Base-by-base conservation (phyloP, 2,329 filamentous ascomycete species). In the Clarireedia paspali region DNA sequence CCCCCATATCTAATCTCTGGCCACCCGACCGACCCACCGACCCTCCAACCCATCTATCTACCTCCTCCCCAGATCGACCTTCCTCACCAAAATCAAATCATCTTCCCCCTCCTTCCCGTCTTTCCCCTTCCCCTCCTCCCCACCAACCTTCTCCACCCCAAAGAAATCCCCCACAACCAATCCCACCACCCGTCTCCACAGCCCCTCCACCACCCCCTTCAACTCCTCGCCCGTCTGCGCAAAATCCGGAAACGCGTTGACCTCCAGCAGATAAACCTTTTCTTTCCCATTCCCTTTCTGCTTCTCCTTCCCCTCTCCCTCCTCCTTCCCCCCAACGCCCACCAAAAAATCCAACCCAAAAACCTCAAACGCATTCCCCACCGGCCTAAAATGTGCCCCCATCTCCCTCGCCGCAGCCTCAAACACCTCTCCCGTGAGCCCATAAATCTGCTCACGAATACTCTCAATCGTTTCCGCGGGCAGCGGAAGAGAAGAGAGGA, bases 171-270 rank as follows among this genome's bases (percentile, higher is more conserved):
- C 73, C 1, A 96, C 80, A 2, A 77, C 88, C 61, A 79, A 73
- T 55, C 82, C 77, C 44, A 96, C 77, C 23, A 89, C 85, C 10
- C 82, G 87, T 64, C 82, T 78, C 77, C 95, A 94, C 62, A 99
- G 77, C 6, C 84, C 87, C 20, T 76, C 80, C 24, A 99, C 85
- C 42, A 97, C 71, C 0, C 74, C 80, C 67, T 79, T 82, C 61
- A 95, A 72, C 56, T 88, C 85, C 6, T 79, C 78, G 0, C 94
- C 94, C 15, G 91, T 96, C 80, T 97, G 92, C 67, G 81, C 84
- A 68, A 97, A 97, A 73, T 99, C 94, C 9, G 94, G 94, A 72
- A 95, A 99, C 0, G 92, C 89, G 74, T 99, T 99, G 34, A 95
- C 82, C 74, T 99, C 94, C 56, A 99, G 74, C 66, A 99, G 70